Evolutionary conservation across 192 early-diverging fungal species (phyloP), one percentile per base, ranked within the genome.

Genomic region (Dispira simplex): DNA sequence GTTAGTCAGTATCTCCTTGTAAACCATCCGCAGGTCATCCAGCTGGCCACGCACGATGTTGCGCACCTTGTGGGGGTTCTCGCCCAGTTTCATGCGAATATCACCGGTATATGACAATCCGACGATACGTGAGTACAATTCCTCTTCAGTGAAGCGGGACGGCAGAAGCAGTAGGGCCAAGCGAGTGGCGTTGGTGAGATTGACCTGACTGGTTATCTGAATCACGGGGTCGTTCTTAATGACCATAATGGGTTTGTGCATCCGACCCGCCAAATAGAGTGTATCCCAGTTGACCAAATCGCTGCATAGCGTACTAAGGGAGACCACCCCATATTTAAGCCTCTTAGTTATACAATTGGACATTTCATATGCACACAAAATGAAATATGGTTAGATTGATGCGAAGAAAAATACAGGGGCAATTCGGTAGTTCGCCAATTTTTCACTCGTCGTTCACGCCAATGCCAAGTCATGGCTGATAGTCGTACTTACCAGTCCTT

Each of bases 281-380:
- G 90, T 87, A 57, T 93, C 88, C 97, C 97, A 99, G 73, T 97
- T 86, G 43, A 86, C 73, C 49, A 99, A 69, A 66, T 99, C 97
- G 67, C 79, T 79, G 64, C 87, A 85, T 21, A 99, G 73, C 21
- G 76, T 77, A 67, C 94, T 86, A 70, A 97, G 90, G 5, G 90
- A 90, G 21, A 97, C 87, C 16, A 99, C 97, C 11, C 97, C 97
- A 71, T 99, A 99, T 70, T 99, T 99, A 64, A 97, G 79, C 55
- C 75, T 60, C 82, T 62, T 3, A 14, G 54, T 2, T 89, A 68
- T 11, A 14, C 16, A 28, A 20, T 53, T 26, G 16, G 39, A 44
- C 26, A 59, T 57, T 25, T 28, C 23, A 12, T 10, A 66, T 6
- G 32, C 32, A 39, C 32, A 39, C 6, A 6, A 39, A 39, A 6